These are phyloP conservation scores for Podaxis sp. DNA, from an alignment of 768 basidiomycete species.

Conservation along the genomic window DNA sequence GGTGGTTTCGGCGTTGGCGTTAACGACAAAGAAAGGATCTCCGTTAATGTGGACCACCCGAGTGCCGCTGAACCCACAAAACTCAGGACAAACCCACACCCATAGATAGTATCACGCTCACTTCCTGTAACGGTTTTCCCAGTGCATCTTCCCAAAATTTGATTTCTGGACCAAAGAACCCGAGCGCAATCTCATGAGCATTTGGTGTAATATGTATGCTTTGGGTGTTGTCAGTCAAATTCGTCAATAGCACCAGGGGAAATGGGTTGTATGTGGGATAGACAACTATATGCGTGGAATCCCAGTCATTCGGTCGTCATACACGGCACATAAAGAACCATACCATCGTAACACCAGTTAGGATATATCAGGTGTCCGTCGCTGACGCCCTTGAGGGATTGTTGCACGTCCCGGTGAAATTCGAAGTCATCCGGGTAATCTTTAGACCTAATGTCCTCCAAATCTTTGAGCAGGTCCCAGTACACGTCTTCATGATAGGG, in stretches of 20 bases:
- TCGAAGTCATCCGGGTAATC: constrained; percentile 48
- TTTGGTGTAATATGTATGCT: constrained; percentile 48
- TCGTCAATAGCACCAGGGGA: constrained; percentile 45
- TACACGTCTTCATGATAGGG: constrained; percentile 54
- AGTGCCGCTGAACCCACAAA: constrained; percentile 40
- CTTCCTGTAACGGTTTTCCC: constrained; percentile 38
- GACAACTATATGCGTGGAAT: constrained; percentile 26
- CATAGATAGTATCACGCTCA: constrained; percentile 25
- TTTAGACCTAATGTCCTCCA: constrained; percentile 40
- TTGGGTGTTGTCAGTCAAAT: constrained; percentile 34
- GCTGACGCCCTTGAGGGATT: constrained; percentile 48
- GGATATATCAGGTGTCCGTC: constrained; percentile 55
- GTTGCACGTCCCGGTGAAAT: constrained; percentile 50
- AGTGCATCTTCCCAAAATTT: constrained; percentile 52
- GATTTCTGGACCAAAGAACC: constrained; percentile 47
- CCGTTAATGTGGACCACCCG: constrained; percentile 52
- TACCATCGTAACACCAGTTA: constrained; percentile 43
- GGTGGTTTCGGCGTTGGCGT: constrained; percentile 48
- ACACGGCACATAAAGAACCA: constrained; percentile 1
- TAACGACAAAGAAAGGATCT: constrained; percentile 46
- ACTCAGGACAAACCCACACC: not conserved
- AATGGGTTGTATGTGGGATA: constrained; percentile 46
- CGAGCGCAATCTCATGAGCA: constrained; percentile 46
- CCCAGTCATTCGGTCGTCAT: not conserved
- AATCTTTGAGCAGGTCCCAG: constrained; percentile 47